Conservation (phyloP, 1,139 yeast genomes). For the Debaryomyces nepalensis region DNA sequence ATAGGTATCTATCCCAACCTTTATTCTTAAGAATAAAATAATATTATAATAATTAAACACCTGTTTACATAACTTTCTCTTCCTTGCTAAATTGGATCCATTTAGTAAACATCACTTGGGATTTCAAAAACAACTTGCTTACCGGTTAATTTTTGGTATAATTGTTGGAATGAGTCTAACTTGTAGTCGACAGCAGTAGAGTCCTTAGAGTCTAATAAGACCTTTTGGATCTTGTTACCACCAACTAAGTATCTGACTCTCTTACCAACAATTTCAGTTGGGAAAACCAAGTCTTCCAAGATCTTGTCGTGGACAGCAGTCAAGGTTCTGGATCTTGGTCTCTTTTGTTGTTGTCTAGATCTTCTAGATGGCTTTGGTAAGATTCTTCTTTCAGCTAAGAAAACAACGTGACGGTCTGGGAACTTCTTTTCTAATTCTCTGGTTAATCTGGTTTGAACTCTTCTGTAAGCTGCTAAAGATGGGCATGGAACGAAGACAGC, state of each 20-base stretch:
- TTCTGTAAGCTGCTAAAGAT: conserved; percentile 91
- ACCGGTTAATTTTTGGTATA: conserved; percentile 98
- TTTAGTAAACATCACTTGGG: conserved; percentile 65
- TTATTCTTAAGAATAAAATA: conserved; percentile 9
- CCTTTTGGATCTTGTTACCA: conserved; percentile 98
- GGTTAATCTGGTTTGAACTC: conserved; percentile 95
- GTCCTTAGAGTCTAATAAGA: conserved; percentile 97
- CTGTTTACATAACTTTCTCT: conserved; percentile 8
- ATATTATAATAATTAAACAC: conserved; percentile 15
- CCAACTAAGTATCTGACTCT: conserved; percentile 99
- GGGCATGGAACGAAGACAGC: conserved; percentile 99
- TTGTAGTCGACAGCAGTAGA: conserved; percentile 97
- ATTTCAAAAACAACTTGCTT: conserved; percentile 99
- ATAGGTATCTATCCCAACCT: conserved; percentile 14
- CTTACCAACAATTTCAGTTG: conserved; percentile 99
- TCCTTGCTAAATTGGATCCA: conserved; percentile 13
- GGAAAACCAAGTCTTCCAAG: conserved; percentile 99
- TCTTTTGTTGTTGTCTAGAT: conserved; percentile 95
- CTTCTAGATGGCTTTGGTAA: conserved; percentile 95
- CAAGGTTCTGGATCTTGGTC: conserved; percentile 99
- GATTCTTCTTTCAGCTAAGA: conserved; percentile 99
- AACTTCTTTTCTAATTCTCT: conserved; percentile 99
- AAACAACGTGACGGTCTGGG: conserved; percentile 99
- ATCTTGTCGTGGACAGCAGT: conserved; percentile 98
- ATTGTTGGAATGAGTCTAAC: conserved; percentile 99